Evolutionary conservation across 164 flowering plant species (phyloP).

Genomic region (Taxillus chinensis): DNA sequence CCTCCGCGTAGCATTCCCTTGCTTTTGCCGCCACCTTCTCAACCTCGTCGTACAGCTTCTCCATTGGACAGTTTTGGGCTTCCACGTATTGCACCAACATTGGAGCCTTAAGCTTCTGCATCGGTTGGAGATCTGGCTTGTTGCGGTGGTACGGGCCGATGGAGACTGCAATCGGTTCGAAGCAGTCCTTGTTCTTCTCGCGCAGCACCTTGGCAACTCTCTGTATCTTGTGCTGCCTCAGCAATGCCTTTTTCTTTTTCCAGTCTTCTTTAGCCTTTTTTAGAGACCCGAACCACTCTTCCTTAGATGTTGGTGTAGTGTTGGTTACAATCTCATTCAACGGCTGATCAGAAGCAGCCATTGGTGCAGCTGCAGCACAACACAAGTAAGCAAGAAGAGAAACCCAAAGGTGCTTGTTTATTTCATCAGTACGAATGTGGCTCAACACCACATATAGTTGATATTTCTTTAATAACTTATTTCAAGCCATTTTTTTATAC

Average conservation of each 20-base stretch:
- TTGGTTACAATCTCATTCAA: too few species aligned
- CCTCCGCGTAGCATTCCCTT: neutral
- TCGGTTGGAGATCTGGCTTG: neutral
- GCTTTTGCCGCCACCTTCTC: too few species aligned
- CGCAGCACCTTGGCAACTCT: neutral
- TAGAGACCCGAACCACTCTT: too few species aligned
- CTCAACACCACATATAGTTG: slow-evolving; percentile 18
- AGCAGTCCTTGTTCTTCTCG: neutral
- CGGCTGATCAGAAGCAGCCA: slow-evolving; percentile 1
- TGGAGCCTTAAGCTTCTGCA: neutral
- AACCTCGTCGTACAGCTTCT: too few species aligned
- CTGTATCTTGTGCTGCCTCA: neutral
- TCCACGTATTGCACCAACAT: too few species aligned
- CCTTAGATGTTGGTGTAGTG: neutral
- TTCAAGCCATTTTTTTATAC: too few species aligned
- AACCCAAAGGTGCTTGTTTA: too few species aligned
- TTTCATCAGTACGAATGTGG: neutral
- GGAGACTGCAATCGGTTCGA: neutral
- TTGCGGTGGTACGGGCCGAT: neutral
- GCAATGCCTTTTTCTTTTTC: neutral
- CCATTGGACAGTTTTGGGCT: too few species aligned
- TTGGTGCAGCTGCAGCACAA: neutral
- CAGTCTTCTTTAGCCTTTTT: too few species aligned
- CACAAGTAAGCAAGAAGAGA: too few species aligned
- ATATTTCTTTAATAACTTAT: too few species aligned